A percentile compares a stretch with the other conserved stretches of the same genome.
These are phyloP conservation scores for Leishmania guyanensis DNA, from an alignment of 208 protist genomes.

Conservation along the genomic window DNA sequence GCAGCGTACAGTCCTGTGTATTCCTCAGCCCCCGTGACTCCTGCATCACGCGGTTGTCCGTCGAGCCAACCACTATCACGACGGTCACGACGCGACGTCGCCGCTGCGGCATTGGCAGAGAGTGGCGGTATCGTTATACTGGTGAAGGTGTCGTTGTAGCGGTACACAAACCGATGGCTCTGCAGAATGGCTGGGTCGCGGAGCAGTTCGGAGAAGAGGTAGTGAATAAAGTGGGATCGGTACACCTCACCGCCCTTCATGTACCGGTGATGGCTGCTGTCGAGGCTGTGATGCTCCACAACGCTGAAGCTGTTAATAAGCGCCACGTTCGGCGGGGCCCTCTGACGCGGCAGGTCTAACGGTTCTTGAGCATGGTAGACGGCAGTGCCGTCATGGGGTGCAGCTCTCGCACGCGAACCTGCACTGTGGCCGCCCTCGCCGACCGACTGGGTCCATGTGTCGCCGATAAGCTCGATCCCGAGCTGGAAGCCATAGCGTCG, in stretches of 20 bases:
- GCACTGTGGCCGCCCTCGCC: slow-evolving; percentile 13
- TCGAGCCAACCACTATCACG: not conserved
- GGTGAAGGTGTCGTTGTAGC: slow-evolving; percentile 82
- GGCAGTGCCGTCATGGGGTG: not conserved
- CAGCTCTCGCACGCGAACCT: not conserved
- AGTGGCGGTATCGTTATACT: slow-evolving; percentile 59
- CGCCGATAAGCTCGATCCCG: slow-evolving; percentile 84
- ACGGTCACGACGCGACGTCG: not conserved
- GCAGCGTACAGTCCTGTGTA: slow-evolving; percentile 2
- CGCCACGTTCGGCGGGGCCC: slow-evolving; percentile 58
- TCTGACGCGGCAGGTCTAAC: slow-evolving; percentile 21
- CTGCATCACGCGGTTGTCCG: not conserved
- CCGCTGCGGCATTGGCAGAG: slow-evolving; percentile 8
- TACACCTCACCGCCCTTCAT: slow-evolving; percentile 74
- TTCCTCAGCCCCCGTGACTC: slow-evolving; percentile 5
- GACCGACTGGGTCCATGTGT: slow-evolving; percentile 62
- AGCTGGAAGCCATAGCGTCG: slow-evolving; percentile 72
- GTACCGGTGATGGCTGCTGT: slow-evolving; percentile 78
- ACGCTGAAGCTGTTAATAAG: slow-evolving; percentile 89
- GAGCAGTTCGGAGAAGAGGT: slow-evolving; percentile 67
- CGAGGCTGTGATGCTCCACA: slow-evolving; percentile 80
- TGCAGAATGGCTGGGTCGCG: slow-evolving; percentile 37
- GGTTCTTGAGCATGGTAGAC: not conserved
- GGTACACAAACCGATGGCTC: slow-evolving; percentile 57
- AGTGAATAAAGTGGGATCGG: slow-evolving; percentile 83